Conservation (phyloP, 2,329 filamentous ascomycete genomes). For the Geosmithia morbida region DNA sequence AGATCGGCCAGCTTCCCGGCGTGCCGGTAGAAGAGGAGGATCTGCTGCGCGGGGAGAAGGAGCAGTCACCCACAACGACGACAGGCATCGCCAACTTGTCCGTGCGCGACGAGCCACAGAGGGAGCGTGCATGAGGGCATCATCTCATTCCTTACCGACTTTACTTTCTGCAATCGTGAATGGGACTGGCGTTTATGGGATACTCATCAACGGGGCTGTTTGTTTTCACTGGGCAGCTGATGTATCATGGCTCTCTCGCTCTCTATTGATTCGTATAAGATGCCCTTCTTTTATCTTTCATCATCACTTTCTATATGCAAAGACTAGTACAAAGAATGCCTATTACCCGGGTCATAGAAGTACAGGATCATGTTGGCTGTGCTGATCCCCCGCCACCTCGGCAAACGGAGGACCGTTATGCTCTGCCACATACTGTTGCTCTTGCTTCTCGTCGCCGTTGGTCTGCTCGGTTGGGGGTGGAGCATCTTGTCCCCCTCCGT, state of each 20-base stretch:
- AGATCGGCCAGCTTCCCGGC: conserved; percentile 34
- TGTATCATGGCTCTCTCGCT: not conserved
- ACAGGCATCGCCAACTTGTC: conserved; percentile 20
- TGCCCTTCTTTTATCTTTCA: not conserved
- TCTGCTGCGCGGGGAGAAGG: conserved; percentile 10
- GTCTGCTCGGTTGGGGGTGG: not conserved
- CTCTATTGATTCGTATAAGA: not conserved
- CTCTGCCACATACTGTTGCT: not conserved
- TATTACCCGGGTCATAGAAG: not conserved
- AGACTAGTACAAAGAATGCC: not conserved
- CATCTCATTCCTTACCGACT: not conserved
- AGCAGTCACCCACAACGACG: conserved; percentile 18
- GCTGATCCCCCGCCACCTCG: not conserved
- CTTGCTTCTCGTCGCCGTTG: not conserved
- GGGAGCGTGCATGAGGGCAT: not conserved
- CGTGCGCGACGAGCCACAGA: conserved; percentile 5
- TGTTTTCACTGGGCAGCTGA: not conserved
- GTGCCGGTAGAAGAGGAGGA: conserved; percentile 18
- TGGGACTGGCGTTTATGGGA: not conserved
- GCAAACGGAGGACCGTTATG: not conserved
- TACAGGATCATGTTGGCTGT: not conserved
- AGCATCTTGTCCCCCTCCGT: conserved; percentile 7
- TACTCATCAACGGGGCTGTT: not conserved
- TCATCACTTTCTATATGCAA: not conserved
- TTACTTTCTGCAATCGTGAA: not conserved